A percentile compares a stretch with the other conserved stretches of the same genome.
phyloP scores from a whole-genome alignment of 2,329 filamentous ascomycete genomes.

The Ceratocystis albifundus region DNA sequence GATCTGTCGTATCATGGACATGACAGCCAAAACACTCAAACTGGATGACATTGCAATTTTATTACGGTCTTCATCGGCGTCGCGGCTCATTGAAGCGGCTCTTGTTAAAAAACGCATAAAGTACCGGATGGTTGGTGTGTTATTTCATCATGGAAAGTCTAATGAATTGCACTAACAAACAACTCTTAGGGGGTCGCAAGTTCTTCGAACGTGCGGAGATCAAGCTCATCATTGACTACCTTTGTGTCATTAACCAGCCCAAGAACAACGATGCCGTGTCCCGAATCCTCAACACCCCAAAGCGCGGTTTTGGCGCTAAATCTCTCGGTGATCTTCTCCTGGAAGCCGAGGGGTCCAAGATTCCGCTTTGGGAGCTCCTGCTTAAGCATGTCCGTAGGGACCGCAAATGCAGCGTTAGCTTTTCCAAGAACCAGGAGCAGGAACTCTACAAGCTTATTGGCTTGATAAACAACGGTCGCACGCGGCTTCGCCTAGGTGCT shows the following conservation, averaged over 20 bases:
- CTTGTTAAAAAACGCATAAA: conserved; percentile 70
- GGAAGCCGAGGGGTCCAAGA: conserved; percentile 58
- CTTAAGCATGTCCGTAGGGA: conserved; percentile 42
- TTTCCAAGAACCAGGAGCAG: conserved; percentile 36
- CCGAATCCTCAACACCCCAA: conserved; percentile 73
- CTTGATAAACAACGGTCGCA: conserved; percentile 31
- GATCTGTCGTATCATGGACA: conserved; percentile 55
- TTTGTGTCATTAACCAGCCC: conserved; percentile 73
- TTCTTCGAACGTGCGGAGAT: conserved; percentile 91
- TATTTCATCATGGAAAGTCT: neutral
- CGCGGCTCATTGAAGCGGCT: conserved; percentile 72
- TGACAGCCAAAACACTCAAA: conserved; percentile 63
- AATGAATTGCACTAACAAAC: conserved; percentile 15
- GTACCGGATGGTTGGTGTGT: conserved; percentile 71
- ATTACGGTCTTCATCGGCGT: conserved; percentile 71
- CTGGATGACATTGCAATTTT: conserved; percentile 75
- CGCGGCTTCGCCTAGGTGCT: conserved; percentile 28
- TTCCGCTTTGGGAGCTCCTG: conserved; percentile 67
- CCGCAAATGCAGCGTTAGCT: conserved; percentile 38
- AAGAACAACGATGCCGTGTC: conserved; percentile 77
- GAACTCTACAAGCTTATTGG: conserved; percentile 38
- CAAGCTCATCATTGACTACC: conserved; percentile 75
- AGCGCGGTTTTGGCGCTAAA: conserved; percentile 66
- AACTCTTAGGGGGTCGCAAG: conserved; percentile 46
- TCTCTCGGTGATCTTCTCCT: conserved; percentile 64